Base-by-base conservation (phyloP, 2,329 filamentous ascomycete genomes). In the Pseudogymnoascus sp. region DNA sequence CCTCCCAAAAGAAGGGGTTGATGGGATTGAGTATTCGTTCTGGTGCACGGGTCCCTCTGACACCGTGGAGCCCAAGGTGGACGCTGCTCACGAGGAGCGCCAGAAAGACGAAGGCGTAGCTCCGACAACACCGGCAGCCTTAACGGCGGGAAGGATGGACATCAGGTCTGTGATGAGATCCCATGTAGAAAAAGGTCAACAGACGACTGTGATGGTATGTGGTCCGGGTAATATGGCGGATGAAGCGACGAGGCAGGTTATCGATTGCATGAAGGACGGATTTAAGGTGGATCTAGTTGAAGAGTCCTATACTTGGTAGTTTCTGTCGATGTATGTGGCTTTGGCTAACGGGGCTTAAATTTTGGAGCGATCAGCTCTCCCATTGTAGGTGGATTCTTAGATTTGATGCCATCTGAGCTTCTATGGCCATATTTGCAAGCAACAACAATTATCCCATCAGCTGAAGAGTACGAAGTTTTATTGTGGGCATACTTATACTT, bases 61-160 rank as follows among this genome's bases (percentile, higher is more conserved):
- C 3, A 16, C 31, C 11, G 19, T 14, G 26, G 2, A 33, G 11
- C 60, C 49, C 19, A 55, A 55, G 6, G 2, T 10, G 10, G 49
- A 21, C 16, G 16, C 10, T 21, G 29, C 21, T 2, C 5, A 33
- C 19, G 49, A 55, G 5, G 49, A 55, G 16, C 3, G 11, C 16
- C 49, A 55, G 49, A 33, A 55, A 14, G 29, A 33, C 10, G 29
- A 33, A 55, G 49, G n/a, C 4, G 29, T 14, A 55, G 5, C 16
- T n/a, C n/a, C 4, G n/a, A 8, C 2, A 19, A 33, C 29, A 7
- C n/a, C 49, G 10, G 16, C 16, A 1, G 63, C 61, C 29, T 63
- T 68, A 3, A 63, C 63, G 4, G 35, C 62, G 0, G 69, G 69
- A 6, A 55, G 65, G 26, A 68, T 66, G 67, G 43, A 68, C 45